Evolutionary conservation across 441 rosid genomes (phyloP), one percentile per base, ranked within the genome.

Genomic region (Melastoma candidum): DNA sequence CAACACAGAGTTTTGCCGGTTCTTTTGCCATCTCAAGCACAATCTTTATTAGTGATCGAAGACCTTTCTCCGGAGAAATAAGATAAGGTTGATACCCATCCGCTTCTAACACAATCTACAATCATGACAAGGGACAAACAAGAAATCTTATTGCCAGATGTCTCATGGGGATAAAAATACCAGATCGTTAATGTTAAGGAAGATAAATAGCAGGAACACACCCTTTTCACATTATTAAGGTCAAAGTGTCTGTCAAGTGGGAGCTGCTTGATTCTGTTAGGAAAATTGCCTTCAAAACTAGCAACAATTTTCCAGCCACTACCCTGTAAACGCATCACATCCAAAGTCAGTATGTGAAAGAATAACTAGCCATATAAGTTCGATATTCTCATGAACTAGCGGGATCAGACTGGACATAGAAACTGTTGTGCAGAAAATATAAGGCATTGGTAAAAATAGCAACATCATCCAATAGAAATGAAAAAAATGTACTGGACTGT

Each of bases 31-130:
- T 72, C 74, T 92, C 98, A 9, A 92, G 78, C 39, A 92, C 98
- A 59, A 79, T 75, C 77, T 92, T 92, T 68, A 92, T 92, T 59
- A 92, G 71, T 58, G 98, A 90, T 63, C 98, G 79, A 65, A 90
- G 69, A 58, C 98, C 98, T 72, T 92, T 92, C 78, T 92, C 98
- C 9, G 98, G 98, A 48, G 98, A 90, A 72, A 90, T 87, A 29
- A 90, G 93, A 75, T 90, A 90, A 11, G 98, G 98, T 71, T 90
- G 98, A 77, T 90, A 90, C 60, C 98, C 98, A 79, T 90, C 96
- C 43, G 96, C 95, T 69, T 90, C 96, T 58, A 90, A 68, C 53
- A 90, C 96, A 69, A 87, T 77, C 98, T 87, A 77, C 67, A 36
- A 36, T 36, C 41, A 36, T 36, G 6, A 36, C 41, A 9, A 63